Evolutionary conservation across 352 stramenopile species (phyloP).

Genomic region (Phytopythium sindhum): DNA sequence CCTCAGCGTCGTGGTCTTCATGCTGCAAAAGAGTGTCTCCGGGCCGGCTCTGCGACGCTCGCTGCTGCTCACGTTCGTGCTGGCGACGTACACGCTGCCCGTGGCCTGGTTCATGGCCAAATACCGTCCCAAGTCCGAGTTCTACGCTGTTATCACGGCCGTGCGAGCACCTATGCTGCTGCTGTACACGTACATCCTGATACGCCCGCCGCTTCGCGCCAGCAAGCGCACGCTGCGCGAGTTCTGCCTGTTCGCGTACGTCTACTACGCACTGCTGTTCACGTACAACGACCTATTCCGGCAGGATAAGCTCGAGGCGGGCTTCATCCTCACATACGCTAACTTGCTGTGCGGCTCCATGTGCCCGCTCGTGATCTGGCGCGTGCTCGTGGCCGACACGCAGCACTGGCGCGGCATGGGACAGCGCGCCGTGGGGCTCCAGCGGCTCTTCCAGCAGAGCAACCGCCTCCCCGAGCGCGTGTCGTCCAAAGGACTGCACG

Average conservation of each 20-base stretch:
- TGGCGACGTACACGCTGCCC: slow-evolving; percentile 45
- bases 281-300: slow-evolving; percentile 54
- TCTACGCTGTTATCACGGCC: slow-evolving; percentile 34
- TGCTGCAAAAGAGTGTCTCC: slow-evolving; percentile 60
- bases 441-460: slow-evolving; percentile 43
- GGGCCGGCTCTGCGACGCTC: slow-evolving; percentile 38
- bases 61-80: slow-evolving; percentile 35
- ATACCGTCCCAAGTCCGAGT: slow-evolving; percentile 26
- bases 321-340: slow-evolving; percentile 61
- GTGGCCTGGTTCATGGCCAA: slow-evolving; percentile 34
- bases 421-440: slow-evolving; percentile 35
- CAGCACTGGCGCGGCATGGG: slow-evolving; percentile 61
- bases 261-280: slow-evolving; percentile 50
- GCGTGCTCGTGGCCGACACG: slow-evolving; percentile 50
- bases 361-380: slow-evolving; percentile 60
- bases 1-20: slow-evolving; percentile 58
- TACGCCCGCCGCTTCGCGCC: slow-evolving; percentile 38
- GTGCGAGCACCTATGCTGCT: slow-evolving; percentile 32
- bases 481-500: slow-evolving; percentile 53
- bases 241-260: slow-evolving; percentile 48
- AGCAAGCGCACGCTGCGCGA: slow-evolving; percentile 48
- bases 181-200: slow-evolving; percentile 54
- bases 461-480: slow-evolving; percentile 42
- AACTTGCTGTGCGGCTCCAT: slow-evolving; percentile 51
- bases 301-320: slow-evolving; percentile 37